phyloP scores from a whole-genome alignment of 2,329 filamentous ascomycete species.

The Paraconiothyrium brasiliense region DNA sequence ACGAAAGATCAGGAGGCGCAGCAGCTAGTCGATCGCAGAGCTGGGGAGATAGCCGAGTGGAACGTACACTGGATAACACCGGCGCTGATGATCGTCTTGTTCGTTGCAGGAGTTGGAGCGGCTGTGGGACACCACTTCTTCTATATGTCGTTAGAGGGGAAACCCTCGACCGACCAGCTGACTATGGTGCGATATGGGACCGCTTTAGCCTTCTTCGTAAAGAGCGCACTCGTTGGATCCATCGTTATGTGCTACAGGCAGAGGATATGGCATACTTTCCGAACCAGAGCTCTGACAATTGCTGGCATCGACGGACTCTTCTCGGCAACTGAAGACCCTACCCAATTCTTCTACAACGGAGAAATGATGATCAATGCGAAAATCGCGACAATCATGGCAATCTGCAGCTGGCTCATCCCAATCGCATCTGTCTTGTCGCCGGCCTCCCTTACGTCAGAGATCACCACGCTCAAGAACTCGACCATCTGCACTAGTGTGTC shows the following conservation, averaged over 20 bases:
- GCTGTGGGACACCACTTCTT: slow-evolving; percentile 50
- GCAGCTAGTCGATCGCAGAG: slow-evolving; percentile 42
- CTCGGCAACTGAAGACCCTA: slow-evolving; percentile 47
- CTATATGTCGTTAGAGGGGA: slow-evolving; percentile 42
- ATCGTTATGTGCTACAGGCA: slow-evolving; percentile 49
- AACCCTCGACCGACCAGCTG: slow-evolving; percentile 42
- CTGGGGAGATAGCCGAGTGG: slow-evolving; percentile 48
- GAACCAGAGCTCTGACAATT: slow-evolving; percentile 49
- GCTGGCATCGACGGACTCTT: slow-evolving; percentile 50
- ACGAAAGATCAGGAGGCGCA: slow-evolving; percentile 43
- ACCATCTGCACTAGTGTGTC: slow-evolving; percentile 38
- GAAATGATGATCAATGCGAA: slow-evolving; percentile 50
- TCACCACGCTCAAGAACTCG: slow-evolving; percentile 25
- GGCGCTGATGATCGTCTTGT: slow-evolving; percentile 37
- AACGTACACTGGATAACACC: slow-evolving; percentile 48
- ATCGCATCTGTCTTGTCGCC: slow-evolving; percentile 50
- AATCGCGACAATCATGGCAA: slow-evolving; percentile 47
- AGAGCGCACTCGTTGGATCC: slow-evolving; percentile 46
- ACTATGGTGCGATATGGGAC: slow-evolving; percentile 49
- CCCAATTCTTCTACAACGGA: slow-evolving; percentile 43
- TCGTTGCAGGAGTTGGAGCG: slow-evolving; percentile 41
- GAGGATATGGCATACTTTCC: slow-evolving; percentile 50
- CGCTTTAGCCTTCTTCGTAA: slow-evolving; percentile 50
- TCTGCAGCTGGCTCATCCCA: slow-evolving; percentile 44
- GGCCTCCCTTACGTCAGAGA: slow-evolving; percentile 45